These are phyloP conservation scores for Penicillium parvum DNA, from an alignment of 495 filamentous ascomycete species.

Conservation along the genomic window DNA sequence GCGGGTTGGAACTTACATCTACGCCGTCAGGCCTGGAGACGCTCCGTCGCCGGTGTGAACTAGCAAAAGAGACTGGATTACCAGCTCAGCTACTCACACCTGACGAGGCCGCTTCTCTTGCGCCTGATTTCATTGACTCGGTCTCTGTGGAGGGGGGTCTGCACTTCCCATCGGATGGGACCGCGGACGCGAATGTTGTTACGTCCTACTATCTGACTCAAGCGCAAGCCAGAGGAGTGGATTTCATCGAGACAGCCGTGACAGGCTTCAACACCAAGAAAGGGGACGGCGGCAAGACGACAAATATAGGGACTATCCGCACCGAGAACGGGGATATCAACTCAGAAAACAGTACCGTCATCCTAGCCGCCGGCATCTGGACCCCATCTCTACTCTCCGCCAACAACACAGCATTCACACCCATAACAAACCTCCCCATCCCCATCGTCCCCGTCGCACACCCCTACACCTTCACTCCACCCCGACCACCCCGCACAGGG, in stretches of 20 bases:
- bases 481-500: conserved; percentile 10
- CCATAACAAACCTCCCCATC: conserved; percentile 16
- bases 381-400: conserved; percentile 18
- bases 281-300: not conserved
- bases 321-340: conserved; percentile 17
- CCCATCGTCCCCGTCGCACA: conserved; percentile 34
- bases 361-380: conserved; percentile 35
- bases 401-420: not conserved
- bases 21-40: conserved; percentile 19
- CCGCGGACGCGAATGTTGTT: conserved; percentile 25
- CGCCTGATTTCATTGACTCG: conserved; percentile 28
- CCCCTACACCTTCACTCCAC: conserved; percentile 29
- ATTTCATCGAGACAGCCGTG: conserved; percentile 22
- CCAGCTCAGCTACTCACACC: conserved; percentile 26
- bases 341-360: conserved; percentile 16
- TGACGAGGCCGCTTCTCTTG: conserved; percentile 19
- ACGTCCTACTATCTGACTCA: conserved; percentile 23
- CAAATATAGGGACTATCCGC: conserved; percentile 10
- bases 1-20: conserved; percentile 29
- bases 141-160: conserved; percentile 12
- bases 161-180: conserved; percentile 27
- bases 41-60: conserved; percentile 18
- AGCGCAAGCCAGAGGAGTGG: conserved; percentile 30
- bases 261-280: conserved; percentile 6
- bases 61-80: conserved; percentile 19